A percentile compares a stretch with the other conserved stretches of the same genome.
These are phyloP conservation scores for Lactuca sativa DNA, from an alignment of 129 eudicot genomes.

Conservation along the genomic window DNA sequence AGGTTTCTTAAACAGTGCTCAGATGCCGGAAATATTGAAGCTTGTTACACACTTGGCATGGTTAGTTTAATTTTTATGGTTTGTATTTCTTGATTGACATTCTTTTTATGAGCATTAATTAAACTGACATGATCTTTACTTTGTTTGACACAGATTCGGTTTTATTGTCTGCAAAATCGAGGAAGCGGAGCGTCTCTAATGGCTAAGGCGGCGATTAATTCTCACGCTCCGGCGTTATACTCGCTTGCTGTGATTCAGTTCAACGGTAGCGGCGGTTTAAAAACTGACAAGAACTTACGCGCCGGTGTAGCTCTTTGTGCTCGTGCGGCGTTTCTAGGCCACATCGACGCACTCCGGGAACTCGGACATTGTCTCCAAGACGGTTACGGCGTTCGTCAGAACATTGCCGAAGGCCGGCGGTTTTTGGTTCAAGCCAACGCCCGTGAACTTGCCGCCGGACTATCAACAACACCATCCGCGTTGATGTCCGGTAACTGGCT, in stretches of 20 bases:
- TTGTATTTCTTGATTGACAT: neutral
- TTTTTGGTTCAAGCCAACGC: conserved; percentile 92
- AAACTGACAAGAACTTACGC: conserved; percentile 72
- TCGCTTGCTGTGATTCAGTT: too few species aligned
- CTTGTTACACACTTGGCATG: conserved; percentile 94
- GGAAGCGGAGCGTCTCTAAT: conserved; percentile 71
- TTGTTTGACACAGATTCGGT: conserved; percentile 54
- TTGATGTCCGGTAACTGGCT: conserved; percentile 53
- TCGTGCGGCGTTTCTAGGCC: conserved; percentile 87
- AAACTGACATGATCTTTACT: conserved; percentile 3
- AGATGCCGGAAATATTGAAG: conserved; percentile 90
- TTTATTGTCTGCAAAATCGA: conserved; percentile 68
- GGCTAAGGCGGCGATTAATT: too few species aligned
- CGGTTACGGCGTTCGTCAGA: conserved; percentile 88
- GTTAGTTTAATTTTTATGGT: conserved; percentile 36
- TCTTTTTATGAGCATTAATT: conserved; percentile 15
- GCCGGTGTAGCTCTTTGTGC: conserved; percentile 95
- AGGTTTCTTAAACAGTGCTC: conserved; percentile 69
- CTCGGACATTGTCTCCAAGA: conserved; percentile 96
- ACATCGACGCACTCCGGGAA: conserved; percentile 88
- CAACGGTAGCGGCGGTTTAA: conserved; percentile 73
- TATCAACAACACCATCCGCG: conserved; percentile 43
- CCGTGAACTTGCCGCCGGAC: conserved; percentile 74
- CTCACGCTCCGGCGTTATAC: too few species aligned
- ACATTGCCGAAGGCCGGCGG: conserved; percentile 81